phyloP scores from a whole-genome alignment of 2,329 filamentous ascomycete species.

The Didymella sp. region DNA sequence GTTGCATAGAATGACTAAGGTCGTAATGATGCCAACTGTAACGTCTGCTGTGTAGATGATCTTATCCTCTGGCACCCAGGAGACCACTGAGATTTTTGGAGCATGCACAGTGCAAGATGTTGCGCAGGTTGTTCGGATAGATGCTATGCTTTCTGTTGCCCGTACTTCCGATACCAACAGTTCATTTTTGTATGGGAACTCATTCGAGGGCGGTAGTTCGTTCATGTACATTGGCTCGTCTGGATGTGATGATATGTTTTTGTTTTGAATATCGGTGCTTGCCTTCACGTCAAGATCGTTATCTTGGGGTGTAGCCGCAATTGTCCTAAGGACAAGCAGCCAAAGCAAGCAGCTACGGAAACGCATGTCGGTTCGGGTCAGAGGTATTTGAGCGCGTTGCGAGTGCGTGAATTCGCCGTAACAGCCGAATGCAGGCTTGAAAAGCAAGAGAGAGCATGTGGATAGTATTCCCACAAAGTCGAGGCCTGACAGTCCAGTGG shows the following conservation, averaged over 20 bases:
- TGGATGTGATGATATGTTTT: neutral
- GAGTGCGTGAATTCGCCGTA: neutral
- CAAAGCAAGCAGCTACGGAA: neutral
- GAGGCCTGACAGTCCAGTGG: neutral
- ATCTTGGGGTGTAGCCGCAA: neutral
- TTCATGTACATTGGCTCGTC: neutral
- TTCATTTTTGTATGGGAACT: neutral
- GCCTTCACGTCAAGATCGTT: neutral
- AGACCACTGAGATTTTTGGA: slow-evolving; percentile 8
- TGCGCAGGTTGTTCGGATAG: neutral
- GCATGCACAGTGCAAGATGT: neutral
- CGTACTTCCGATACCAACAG: neutral
- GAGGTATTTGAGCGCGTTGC: neutral
- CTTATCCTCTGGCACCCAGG: slow-evolving; percentile 28
- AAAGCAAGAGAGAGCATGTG: neutral
- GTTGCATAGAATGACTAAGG: slow-evolving; percentile 9
- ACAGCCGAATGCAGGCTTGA: neutral
- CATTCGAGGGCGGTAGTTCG: neutral
- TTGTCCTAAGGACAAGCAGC: neutral
- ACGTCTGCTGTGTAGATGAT: slow-evolving; percentile 27
- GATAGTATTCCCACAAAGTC: neutral
- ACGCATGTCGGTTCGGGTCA: neutral
- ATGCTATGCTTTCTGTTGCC: too few species aligned
- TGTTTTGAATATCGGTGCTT: neutral
- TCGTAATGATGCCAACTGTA: slow-evolving; percentile 25